phyloP scores from a whole-genome alignment of 225 moss, liverwort and hornwort genomes.

The Asterella californica region DNA sequence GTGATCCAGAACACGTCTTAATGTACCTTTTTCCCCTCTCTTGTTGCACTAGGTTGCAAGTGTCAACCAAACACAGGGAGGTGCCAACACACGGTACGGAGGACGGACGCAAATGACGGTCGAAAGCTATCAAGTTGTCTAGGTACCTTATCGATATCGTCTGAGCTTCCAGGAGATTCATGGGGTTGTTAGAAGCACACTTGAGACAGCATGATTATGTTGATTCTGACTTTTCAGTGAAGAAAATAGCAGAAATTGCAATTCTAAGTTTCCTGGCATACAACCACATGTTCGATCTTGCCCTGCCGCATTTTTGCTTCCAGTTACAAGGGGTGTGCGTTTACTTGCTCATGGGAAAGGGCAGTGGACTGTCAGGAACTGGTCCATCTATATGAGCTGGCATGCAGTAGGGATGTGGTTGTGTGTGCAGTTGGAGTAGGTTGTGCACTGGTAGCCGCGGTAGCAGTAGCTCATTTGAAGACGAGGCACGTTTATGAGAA shows the following conservation, averaged over 20 bases:
- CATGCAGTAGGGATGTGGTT: slow-evolving; percentile 22
- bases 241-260: slow-evolving; percentile 18
- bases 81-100: slow-evolving; percentile 56
- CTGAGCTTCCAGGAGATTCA: slow-evolving; percentile 11
- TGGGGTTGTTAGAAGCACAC: slow-evolving; percentile 26
- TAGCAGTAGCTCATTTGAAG: slow-evolving; percentile 25
- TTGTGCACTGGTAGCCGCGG: slow-evolving; percentile 28
- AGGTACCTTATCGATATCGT: slow-evolving; percentile 11
- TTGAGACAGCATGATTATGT: slow-evolving; percentile 18
- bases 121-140: slow-evolving; percentile 90
- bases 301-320: slow-evolving; percentile 20
- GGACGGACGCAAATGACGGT: slow-evolving; percentile 83
- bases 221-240: slow-evolving; percentile 15
- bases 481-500: slow-evolving; percentile 25
- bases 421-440: slow-evolving; percentile 29
- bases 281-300: slow-evolving; percentile 8
- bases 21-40: neutral
- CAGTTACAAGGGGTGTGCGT: slow-evolving; percentile 16
- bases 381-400: slow-evolving; percentile 29
- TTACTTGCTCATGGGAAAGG: slow-evolving; percentile 9
- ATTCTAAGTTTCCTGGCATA: slow-evolving; percentile 13
- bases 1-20: neutral
- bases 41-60: slow-evolving; percentile 55
- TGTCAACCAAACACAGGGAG: slow-evolving; percentile 67
- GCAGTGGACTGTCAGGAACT: slow-evolving; percentile 20